A percentile compares a stretch with the other conserved stretches of the same genome.
phyloP scores from a whole-genome alignment of 805 yeast genomes.

The Ascoidea asiatica region DNA sequence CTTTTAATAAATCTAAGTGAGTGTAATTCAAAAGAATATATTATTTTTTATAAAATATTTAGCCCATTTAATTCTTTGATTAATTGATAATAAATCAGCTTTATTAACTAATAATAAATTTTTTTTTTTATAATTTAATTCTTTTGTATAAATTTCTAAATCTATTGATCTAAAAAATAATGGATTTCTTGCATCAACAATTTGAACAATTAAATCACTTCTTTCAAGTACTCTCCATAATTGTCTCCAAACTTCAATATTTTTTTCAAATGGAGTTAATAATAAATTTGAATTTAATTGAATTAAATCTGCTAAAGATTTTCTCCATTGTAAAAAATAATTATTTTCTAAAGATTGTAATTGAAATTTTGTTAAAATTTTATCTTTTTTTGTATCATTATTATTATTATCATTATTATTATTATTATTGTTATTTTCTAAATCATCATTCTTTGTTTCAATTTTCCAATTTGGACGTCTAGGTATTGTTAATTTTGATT shows the following conservation, averaged over 20 bases:
- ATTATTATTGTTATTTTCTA: too few relatives aligned
- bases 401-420: too few relatives aligned
- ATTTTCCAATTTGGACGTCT: slow-evolving; percentile 75
- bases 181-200: slow-evolving; percentile 96
- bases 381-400: too few relatives aligned
- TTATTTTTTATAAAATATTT: slow-evolving; percentile 52
- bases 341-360: slow-evolving; percentile 80
- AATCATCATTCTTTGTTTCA: too few relatives aligned
- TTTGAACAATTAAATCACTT: slow-evolving; percentile 87
- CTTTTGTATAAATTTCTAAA: slow-evolving; percentile 71
- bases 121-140: slow-evolving; percentile 58
- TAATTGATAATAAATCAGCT: slow-evolving; percentile 71
- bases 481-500: slow-evolving; percentile 70
- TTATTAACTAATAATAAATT: slow-evolving; percentile 82
- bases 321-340: slow-evolving; percentile 89
- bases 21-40: too few relatives aligned
- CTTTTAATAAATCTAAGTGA: too few relatives aligned
- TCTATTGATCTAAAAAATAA: slow-evolving; percentile 80
- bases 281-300: slow-evolving; percentile 68
- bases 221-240: slow-evolving; percentile 96
- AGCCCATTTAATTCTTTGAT: slow-evolving; percentile 82
- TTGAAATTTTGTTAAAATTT: slow-evolving; percentile 64
- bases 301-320: slow-evolving; percentile 73
- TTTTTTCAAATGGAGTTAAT: slow-evolving; percentile 93
- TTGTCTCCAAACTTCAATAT: slow-evolving; percentile 96